These are phyloP conservation scores for Microthyrium microscopicum DNA, from an alignment of 2,329 filamentous ascomycete species.

Conservation along the genomic window DNA sequence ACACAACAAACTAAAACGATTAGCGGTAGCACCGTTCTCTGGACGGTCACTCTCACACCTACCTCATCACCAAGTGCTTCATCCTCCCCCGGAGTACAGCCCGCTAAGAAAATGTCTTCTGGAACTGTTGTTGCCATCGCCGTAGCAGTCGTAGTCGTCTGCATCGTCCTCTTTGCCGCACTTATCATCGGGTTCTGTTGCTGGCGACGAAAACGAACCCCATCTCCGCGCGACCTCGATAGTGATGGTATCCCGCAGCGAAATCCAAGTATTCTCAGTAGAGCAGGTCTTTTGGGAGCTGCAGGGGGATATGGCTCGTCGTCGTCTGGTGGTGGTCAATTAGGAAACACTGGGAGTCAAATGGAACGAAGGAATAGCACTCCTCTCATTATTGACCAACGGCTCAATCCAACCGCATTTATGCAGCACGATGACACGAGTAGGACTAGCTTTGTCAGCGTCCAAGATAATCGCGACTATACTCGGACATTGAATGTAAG, in stretches of 20 bases:
- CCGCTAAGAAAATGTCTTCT: slow-evolving; percentile 10
- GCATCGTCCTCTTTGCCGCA: slow-evolving; percentile 18
- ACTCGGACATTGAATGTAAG: slow-evolving; percentile 29
- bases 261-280: slow-evolving; percentile 32
- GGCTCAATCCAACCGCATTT: slow-evolving; percentile 30
- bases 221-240: neutral
- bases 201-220: slow-evolving; percentile 16
- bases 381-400: slow-evolving; percentile 30
- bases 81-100: slow-evolving; percentile 7
- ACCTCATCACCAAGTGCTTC: slow-evolving; percentile 6
- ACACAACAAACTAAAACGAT: slow-evolving; percentile 25
- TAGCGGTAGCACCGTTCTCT: slow-evolving; percentile 25
- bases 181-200: slow-evolving; percentile 14
- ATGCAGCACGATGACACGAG: slow-evolving; percentile 30
- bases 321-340: slow-evolving; percentile 1
- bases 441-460: slow-evolving; percentile 27
- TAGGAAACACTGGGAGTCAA: slow-evolving; percentile 14
- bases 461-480: slow-evolving; percentile 31
- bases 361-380: slow-evolving; percentile 23
- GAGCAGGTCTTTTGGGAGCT: slow-evolving; percentile 24
- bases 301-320: slow-evolving; percentile 2
- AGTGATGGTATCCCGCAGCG: slow-evolving; percentile 13
- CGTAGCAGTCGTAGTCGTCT: slow-evolving; percentile 26
- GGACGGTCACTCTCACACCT: slow-evolving; percentile 26
- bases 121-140: slow-evolving; percentile 25